Conservation (phyloP, 345 rosid genomes). For the Melaleuca quinquenervia region DNA sequence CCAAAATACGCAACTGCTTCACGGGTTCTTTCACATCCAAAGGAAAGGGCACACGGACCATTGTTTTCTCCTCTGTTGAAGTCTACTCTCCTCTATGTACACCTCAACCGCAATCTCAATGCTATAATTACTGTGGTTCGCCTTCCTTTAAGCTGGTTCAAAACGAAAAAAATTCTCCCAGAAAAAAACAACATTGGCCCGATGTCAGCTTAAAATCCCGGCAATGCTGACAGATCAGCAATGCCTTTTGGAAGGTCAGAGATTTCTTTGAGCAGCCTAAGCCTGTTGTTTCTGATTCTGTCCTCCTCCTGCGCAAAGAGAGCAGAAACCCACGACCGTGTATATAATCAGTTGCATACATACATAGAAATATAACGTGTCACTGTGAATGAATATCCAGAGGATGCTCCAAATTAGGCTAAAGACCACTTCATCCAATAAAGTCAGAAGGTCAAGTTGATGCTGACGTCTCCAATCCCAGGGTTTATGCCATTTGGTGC, state of each 20-base stretch:
- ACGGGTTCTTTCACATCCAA: background rate
- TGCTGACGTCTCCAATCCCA: background rate
- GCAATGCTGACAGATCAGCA: conserved; percentile 66
- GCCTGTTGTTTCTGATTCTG: conserved; percentile 64
- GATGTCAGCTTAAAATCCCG: conserved; percentile 47
- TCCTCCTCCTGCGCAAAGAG: conserved; percentile 54
- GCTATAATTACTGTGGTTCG: background rate
- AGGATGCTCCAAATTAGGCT: background rate
- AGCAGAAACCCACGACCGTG: background rate
- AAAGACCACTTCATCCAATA: background rate
- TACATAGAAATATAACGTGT: background rate
- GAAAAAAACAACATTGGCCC: background rate
- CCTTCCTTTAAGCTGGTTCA: background rate
- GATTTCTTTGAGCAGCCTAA: conserved; percentile 59
- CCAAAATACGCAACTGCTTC: background rate
- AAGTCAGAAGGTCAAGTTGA: background rate
- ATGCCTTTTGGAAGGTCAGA: conserved; percentile 75
- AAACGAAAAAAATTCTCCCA: background rate
- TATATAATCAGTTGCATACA: background rate
- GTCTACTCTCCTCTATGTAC: background rate
- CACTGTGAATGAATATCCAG: background rate
- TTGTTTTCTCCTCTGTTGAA: background rate
- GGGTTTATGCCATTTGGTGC: background rate
- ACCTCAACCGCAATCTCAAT: background rate
- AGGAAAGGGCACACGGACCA: background rate